phyloP scores from a whole-genome alignment of 2,329 filamentous ascomycete genomes.

The Calonectria hongkongensis region DNA sequence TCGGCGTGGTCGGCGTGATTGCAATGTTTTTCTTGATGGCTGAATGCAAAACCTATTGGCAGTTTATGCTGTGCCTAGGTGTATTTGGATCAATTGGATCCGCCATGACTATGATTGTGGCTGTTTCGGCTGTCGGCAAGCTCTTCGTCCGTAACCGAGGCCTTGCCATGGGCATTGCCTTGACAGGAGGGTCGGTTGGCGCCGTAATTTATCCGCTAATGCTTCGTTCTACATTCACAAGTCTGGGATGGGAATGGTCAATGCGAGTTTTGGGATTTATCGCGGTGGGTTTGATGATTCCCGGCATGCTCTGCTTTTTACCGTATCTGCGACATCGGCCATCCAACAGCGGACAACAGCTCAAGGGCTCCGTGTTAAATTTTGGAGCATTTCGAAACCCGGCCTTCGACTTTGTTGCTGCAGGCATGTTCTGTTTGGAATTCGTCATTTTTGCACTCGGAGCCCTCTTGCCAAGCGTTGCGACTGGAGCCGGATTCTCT shows the following conservation, averaged over 20 bases:
- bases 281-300: slow-evolving; percentile 51
- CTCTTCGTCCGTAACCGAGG: slow-evolving; percentile 52
- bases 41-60: slow-evolving; percentile 68
- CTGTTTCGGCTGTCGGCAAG: slow-evolving; percentile 59
- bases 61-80: slow-evolving; percentile 67
- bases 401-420: slow-evolving; percentile 64
- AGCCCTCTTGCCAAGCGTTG: slow-evolving; percentile 68
- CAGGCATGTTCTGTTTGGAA: slow-evolving; percentile 67
- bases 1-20: slow-evolving; percentile 61
- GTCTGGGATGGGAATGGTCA: slow-evolving; percentile 59
- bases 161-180: slow-evolving; percentile 53
- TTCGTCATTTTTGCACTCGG: slow-evolving; percentile 69
- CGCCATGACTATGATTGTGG: slow-evolving; percentile 60
- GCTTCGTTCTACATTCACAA: slow-evolving; percentile 55
- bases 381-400: slow-evolving; percentile 63
- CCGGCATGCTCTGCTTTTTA: slow-evolving; percentile 59
- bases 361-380: slow-evolving; percentile 57
- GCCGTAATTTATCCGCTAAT: slow-evolving; percentile 60
- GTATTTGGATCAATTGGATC: slow-evolving; percentile 64
- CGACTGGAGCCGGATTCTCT: slow-evolving; percentile 59
- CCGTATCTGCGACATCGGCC: slow-evolving; percentile 54
- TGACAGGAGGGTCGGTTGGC: slow-evolving; percentile 54
- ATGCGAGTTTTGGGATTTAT: slow-evolving; percentile 58
- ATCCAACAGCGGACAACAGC: slow-evolving; percentile 24
- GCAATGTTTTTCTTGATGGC: slow-evolving; percentile 67